Evolutionary conservation across 352 stramenopile species (phyloP), one percentile per base, ranked within the genome.

Genomic region (Thalassiosira hispida): DNA sequence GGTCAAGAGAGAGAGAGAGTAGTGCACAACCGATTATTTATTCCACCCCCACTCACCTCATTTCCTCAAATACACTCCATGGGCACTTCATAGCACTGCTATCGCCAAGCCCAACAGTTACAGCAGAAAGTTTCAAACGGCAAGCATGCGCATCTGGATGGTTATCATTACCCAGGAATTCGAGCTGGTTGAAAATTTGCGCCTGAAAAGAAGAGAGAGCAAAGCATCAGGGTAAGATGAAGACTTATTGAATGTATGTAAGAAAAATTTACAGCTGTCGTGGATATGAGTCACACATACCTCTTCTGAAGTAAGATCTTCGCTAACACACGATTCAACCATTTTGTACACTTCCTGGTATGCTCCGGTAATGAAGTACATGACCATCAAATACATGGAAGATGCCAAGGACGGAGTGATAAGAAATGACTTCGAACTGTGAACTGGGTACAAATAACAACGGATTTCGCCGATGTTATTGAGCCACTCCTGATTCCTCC

Each of bases 391-490:
- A 86, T 99, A 99, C 23, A 99, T 90, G 14, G 96, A 98, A 2
- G 96, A 98, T 46, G 96, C 97, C 5, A 99, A 87, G 4, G 96
- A 98, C 22, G 96, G 96, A 20, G 96, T 98, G 16, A 98, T 91
- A 40, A 99, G 69, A 70, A 98, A 98, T 1, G 93, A 95, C 59
- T 87, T 87, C 16, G 96, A 98, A 25, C 96, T 98, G 85, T 99
- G 97, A 52, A 99, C 95, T 16, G 97, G 97, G 84, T 99, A 99
- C 22, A 98, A 89, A 84, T 99, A 99, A 71, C 97, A 98, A 33
- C 97, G 92, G 31, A 94, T 91, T 79, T 94, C 92, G 22, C 90
- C 91, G 76, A 96, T 91, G 52, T 95, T 96, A 40, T 90, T 84
- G 51, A 97, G 94, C 95, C 95, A 97, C 68, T 95, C 91, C 62